phyloP scores from a whole-genome alignment of 345 rosid species.

The Eucalyptus urophylla region DNA sequence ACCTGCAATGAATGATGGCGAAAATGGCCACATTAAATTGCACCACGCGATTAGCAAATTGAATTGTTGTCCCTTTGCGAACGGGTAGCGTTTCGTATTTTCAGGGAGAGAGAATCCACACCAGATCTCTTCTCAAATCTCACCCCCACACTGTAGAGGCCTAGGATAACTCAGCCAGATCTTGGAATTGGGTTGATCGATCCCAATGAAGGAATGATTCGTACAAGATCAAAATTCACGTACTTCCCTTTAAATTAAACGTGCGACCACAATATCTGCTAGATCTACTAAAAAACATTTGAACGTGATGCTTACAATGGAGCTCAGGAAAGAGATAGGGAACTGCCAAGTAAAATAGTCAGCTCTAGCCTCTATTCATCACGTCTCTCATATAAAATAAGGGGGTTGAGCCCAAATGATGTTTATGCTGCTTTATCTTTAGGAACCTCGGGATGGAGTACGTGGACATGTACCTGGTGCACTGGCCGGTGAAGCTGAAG shows the following conservation, averaged over 20 bases:
- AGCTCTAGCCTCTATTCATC: background rate
- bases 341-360: background rate
- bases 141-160: background rate
- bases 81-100: background rate
- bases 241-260: background rate
- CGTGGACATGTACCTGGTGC: conserved; percentile 79
- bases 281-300: background rate
- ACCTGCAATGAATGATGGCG: background rate
- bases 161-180: background rate
- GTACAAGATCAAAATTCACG: background rate
- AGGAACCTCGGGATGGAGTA: conserved; percentile 69
- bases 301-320: background rate
- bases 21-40: background rate
- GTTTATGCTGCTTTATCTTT: background rate
- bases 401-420: background rate
- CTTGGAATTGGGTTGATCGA: background rate
- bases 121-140: background rate
- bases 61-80: background rate
- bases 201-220: background rate
- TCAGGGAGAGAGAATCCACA: background rate
- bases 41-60: background rate
- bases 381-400: background rate
- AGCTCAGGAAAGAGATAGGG: background rate
- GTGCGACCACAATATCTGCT: background rate
- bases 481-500: conserved; percentile 87